Base-by-base conservation (phyloP, 192 early-diverging fungal species). In the Chytriomyces sp. region DNA sequence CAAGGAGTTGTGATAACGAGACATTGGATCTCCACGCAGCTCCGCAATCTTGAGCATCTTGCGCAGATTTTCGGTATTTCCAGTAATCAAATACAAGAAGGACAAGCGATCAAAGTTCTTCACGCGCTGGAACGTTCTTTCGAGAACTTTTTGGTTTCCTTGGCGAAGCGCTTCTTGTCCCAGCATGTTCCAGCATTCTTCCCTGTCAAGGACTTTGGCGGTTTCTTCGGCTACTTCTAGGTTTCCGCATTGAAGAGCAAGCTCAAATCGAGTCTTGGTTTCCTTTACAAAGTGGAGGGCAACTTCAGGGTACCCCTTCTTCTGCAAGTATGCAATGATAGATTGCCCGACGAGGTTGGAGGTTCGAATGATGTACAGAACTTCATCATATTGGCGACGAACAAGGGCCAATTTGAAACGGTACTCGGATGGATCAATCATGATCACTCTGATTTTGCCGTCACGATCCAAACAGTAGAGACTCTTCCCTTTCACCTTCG, bases 291-390 rank as follows among this genome's bases (percentile, higher is more conserved):
- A 99, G 82, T 98, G 96, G 53, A 99, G 87, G 6, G 98, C 98
- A 84, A 99, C 93, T 85, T 99, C 98, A 0, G 98, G 95, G 81
- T 98, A 98, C 0, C 98, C 98, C 83, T 99, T 98, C 91, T 98
- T 98, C 81, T 99, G 96, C 72, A 99, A 82, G 82, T 99, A 99
- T 1, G 96, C 95, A 84, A 99, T 99, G 82, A 99, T 99, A 23
- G 95, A 94, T 80, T 99, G 98, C 6, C 98, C 98, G 7, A 98
- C 94, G 59, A 99, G 84, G 83, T 98, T 98, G 7, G 94, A 95
- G 70, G 90, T 96, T 62, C 94, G 93, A 80, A 99, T 98, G 72
- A 99, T 96, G 77, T 94, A 90, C 63, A 99, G 86, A 0, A 99
- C 98, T 79, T 98, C 94, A 69, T 96, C 95, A 82, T 98, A 98